phyloP scores from a whole-genome alignment of 2,329 filamentous ascomycete genomes.

The Cercospora sp. region DNA sequence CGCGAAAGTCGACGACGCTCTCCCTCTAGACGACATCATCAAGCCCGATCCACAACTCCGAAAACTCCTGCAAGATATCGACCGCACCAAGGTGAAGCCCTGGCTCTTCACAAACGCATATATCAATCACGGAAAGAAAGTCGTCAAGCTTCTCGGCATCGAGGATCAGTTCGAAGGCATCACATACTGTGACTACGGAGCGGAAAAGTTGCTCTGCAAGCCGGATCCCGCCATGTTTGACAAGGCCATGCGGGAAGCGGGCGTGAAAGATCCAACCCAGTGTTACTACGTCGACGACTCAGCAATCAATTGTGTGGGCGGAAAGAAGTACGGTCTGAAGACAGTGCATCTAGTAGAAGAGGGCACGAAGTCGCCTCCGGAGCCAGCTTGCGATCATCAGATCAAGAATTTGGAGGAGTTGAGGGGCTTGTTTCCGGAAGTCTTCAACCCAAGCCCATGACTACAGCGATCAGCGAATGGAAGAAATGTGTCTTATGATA shows the following conservation, averaged over 20 bases:
- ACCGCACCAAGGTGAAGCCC: conserved; percentile 76
- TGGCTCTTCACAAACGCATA: conserved; percentile 99
- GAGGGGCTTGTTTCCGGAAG: conserved; percentile 72
- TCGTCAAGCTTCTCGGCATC: conserved; percentile 76
- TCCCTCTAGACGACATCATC: conserved; percentile 83
- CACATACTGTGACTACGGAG: conserved; percentile 87
- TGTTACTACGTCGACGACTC: conserved; percentile 98
- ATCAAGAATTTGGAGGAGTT: conserved; percentile 76
- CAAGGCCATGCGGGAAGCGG: conserved; percentile 86
- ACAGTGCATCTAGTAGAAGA: conserved; percentile 83
- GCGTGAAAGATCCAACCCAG: conserved; percentile 63
- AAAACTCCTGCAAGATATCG: conserved; percentile 75
- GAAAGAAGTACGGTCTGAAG: conserved; percentile 80
- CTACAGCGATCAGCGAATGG: not conserved
- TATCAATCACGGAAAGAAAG: conserved; percentile 78
- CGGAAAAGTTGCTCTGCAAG: conserved; percentile 78
- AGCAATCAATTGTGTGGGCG: conserved; percentile 74
- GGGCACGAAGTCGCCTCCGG: conserved; percentile 61
- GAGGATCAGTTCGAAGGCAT: conserved; percentile 92
- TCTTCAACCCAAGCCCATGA: conserved; percentile 65
- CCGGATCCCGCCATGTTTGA: conserved; percentile 78
- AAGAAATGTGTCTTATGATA: not conserved
- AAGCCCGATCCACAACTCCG: conserved; percentile 74
- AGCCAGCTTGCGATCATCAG: conserved; percentile 66
- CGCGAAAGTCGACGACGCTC: conserved; percentile 86